Evolutionary conservation across 345 rosid species (phyloP).

Genomic region (Ricinus communis): DNA sequence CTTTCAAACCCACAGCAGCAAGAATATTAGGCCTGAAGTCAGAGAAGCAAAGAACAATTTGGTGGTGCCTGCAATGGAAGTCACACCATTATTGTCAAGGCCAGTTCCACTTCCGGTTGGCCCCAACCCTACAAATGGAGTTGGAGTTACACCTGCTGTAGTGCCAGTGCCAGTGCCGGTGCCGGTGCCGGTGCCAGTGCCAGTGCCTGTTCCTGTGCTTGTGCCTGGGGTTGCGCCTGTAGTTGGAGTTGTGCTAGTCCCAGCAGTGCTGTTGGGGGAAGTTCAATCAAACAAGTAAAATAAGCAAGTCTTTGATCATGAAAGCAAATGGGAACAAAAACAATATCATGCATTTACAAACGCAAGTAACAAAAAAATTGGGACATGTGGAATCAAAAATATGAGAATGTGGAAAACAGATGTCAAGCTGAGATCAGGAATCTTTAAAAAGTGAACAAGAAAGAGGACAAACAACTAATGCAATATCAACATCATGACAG

Average conservation of each 20-base stretch:
- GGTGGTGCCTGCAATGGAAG: constrained; percentile 6
- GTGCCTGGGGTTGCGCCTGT: constrained; percentile 16
- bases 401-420: constrained; percentile 9
- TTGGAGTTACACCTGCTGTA: constrained; percentile 19
- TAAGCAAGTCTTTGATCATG: too few relatives aligned
- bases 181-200: constrained; percentile 19
- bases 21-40: constrained; percentile 20
- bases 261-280: too few relatives aligned
- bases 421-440: constrained; percentile 9
- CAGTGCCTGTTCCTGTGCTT: constrained; percentile 11
- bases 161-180: constrained; percentile 15
- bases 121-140: constrained; percentile 31
- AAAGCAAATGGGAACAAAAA: not conserved
- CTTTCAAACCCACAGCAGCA: constrained; percentile 27
- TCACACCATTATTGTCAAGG: constrained; percentile 22
- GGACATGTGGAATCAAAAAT: not conserved
- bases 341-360: not conserved
- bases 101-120: constrained; percentile 32
- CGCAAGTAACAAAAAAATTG: too few relatives aligned
- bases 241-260: constrained; percentile 13
- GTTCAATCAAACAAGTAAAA: not conserved
- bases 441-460: not conserved
- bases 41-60: constrained; percentile 16
- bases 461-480: constrained; percentile 4
- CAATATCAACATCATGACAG: constrained; percentile 41